Evolutionary conservation across 768 basidiomycete species (phyloP).

Genomic region (Kwoniella pini): DNA sequence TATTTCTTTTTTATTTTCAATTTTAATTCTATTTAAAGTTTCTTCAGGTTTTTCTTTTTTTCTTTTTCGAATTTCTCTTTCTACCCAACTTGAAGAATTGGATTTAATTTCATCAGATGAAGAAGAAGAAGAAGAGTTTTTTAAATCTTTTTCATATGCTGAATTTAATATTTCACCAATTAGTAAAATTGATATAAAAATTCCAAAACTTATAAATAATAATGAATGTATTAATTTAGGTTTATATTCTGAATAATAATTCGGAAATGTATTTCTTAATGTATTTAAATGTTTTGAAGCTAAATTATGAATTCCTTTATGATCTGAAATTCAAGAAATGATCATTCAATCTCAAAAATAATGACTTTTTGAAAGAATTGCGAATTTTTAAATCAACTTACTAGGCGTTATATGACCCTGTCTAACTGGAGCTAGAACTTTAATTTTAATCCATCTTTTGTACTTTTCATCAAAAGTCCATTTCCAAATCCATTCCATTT

Average conservation of each 20-base stretch:
- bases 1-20: slow-evolving; percentile 15
- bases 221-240: slow-evolving; percentile 21
- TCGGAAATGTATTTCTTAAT: not conserved
- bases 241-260: slow-evolving; percentile 22
- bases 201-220: slow-evolving; percentile 14
- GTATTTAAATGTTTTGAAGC: not conserved
- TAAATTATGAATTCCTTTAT: not conserved
- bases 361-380: no score
- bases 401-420: not conserved
- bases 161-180: slow-evolving; percentile 25
- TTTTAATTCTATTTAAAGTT: slow-evolving; percentile 6
- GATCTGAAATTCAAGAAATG: not conserved
- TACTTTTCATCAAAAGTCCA: not conserved
- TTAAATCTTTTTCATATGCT: slow-evolving; percentile 33
- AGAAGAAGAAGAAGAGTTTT: not conserved
- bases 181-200: slow-evolving; percentile 21
- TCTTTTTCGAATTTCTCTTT: slow-evolving; percentile 16
- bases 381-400: no score
- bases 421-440: not conserved
- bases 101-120: not conserved
- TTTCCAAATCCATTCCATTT: not conserved
- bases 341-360: not conserved
- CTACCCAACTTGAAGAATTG: slow-evolving; percentile 15
- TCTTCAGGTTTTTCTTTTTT: slow-evolving; percentile 16
- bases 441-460: slow-evolving; percentile 4